These are phyloP conservation scores for Tricholoma sp. DNA, from an alignment of 768 basidiomycete genomes.

Conservation along the genomic window DNA sequence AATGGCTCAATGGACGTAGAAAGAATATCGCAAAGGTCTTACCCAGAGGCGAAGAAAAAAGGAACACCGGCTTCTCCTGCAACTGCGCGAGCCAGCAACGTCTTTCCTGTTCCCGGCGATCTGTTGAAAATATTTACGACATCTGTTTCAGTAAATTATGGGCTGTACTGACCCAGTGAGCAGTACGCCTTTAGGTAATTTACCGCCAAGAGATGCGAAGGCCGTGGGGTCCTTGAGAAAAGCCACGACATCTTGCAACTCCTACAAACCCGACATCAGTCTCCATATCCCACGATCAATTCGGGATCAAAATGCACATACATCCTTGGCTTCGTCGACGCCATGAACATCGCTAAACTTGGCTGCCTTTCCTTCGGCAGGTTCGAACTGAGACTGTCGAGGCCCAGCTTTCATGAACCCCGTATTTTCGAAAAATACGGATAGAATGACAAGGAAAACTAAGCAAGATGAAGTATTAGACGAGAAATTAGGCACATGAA, in stretches of 20 bases:
- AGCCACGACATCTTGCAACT: constrained; percentile 90
- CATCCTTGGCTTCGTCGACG: constrained; percentile 94
- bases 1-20: constrained; percentile 10
- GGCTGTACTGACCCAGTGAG: constrained; percentile 57
- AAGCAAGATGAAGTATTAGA: not conserved
- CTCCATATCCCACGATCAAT: not conserved
- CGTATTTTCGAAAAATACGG: constrained; percentile 88
- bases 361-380: constrained; percentile 72
- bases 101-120: constrained; percentile 95
- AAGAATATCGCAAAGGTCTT: constrained; percentile 14
- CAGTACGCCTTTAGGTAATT: constrained; percentile 89
- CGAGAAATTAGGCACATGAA: not conserved
- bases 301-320: constrained; percentile 24
- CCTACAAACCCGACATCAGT: constrained; percentile 37
- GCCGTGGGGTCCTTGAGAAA: constrained; percentile 91
- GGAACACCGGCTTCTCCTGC: constrained; percentile 98
- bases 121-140: constrained; percentile 18
- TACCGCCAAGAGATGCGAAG: constrained; percentile 90
- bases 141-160: not conserved
- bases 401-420: constrained; percentile 89
- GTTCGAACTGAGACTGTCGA: constrained; percentile 78
- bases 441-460: constrained; percentile 83
- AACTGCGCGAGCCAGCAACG: constrained; percentile 93
- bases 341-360: constrained; percentile 96
- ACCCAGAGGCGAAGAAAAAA: constrained; percentile 96